Evolutionary conservation across 768 basidiomycete genomes (phyloP).

Genomic region (Rubroboletus satanas): DNA sequence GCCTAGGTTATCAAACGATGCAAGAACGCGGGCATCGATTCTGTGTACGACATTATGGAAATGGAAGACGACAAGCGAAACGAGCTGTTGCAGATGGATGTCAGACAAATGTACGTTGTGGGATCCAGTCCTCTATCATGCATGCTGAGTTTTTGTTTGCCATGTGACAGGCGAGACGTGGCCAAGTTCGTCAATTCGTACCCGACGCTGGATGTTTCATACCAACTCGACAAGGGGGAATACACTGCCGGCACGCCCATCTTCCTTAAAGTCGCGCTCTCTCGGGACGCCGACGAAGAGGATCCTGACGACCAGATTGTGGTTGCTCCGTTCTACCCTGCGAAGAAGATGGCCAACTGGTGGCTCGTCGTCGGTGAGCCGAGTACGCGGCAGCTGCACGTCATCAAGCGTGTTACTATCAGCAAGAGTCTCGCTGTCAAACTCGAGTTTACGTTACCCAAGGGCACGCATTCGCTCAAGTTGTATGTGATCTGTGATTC

Average conservation of each 20-base stretch:
- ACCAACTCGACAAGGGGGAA: constrained; percentile 82
- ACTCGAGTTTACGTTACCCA: constrained; percentile 84
- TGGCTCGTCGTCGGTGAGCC: constrained; percentile 95
- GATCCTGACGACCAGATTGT: constrained; percentile 73
- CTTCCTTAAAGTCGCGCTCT: constrained; percentile 70
- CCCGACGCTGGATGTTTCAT: constrained; percentile 89
- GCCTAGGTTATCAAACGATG: constrained; percentile 76
- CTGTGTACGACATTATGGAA: constrained; percentile 98
- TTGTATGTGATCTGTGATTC: constrained; percentile 92
- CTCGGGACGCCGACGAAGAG: constrained; percentile 79
- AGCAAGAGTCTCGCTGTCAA: constrained; percentile 70
- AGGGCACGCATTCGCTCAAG: constrained; percentile 79
- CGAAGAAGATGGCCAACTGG: constrained; percentile 91
- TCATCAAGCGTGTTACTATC: constrained; percentile 85
- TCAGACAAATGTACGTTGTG: constrained; percentile 72
- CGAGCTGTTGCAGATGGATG: constrained; percentile 77
- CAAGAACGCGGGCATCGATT: constrained; percentile 74
- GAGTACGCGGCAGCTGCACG: constrained; percentile 70
- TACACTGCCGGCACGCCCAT: constrained; percentile 86
- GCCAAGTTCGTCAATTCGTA: constrained; percentile 96
- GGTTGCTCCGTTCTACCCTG: constrained; percentile 91
- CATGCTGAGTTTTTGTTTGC: neutral
- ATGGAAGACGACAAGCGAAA: constrained; percentile 91
- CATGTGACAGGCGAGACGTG: constrained; percentile 71
- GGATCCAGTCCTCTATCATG: neutral